Conservation (phyloP, 2,329 filamentous ascomycete genomes). For the Fusarium torulosum region DNA sequence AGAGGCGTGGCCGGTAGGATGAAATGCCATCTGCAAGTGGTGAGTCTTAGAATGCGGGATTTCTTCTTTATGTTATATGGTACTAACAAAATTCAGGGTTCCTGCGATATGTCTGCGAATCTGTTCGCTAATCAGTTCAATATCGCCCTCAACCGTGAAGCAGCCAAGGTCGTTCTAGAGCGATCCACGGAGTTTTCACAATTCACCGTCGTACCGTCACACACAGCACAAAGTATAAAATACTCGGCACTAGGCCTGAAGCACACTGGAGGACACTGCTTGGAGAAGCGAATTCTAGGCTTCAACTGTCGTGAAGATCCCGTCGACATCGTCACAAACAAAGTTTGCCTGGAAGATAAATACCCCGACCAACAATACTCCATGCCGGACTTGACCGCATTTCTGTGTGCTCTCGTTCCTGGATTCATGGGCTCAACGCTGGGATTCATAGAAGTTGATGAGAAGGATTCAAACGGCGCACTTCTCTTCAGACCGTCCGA, state of each 20-base stretch:
- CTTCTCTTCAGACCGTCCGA: slow-evolving; percentile 31
- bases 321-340: slow-evolving; percentile 31
- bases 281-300: slow-evolving; percentile 41
- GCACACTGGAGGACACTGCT: slow-evolving; percentile 22
- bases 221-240: slow-evolving; percentile 43
- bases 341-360: slow-evolving; percentile 33
- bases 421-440: slow-evolving; percentile 9
- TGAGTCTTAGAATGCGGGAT: slow-evolving; percentile 4
- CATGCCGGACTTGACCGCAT: slow-evolving; percentile 44
- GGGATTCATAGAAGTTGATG: slow-evolving; percentile 20
- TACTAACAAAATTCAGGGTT: slow-evolving; percentile 30
- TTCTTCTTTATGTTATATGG: neutral
- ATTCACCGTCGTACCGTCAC: slow-evolving; percentile 43
- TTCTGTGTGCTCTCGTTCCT: slow-evolving; percentile 32
- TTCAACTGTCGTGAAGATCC: slow-evolving; percentile 45
- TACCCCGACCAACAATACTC: slow-evolving; percentile 30
- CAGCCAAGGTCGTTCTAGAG: slow-evolving; percentile 35
- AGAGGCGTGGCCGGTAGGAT: slow-evolving; percentile 35
- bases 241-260: slow-evolving; percentile 36
- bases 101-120: slow-evolving; percentile 41
- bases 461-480: slow-evolving; percentile 26
- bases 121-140: slow-evolving; percentile 46
- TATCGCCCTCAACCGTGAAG: slow-evolving; percentile 37
- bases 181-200: slow-evolving; percentile 30
- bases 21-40: slow-evolving; percentile 41